Percentiles rank a stretch among this genome's conserved stretches.
These are phyloP conservation scores for Pezicula neosporulosa DNA, from an alignment of 2,329 filamentous ascomycete species.

Conservation along the genomic window DNA sequence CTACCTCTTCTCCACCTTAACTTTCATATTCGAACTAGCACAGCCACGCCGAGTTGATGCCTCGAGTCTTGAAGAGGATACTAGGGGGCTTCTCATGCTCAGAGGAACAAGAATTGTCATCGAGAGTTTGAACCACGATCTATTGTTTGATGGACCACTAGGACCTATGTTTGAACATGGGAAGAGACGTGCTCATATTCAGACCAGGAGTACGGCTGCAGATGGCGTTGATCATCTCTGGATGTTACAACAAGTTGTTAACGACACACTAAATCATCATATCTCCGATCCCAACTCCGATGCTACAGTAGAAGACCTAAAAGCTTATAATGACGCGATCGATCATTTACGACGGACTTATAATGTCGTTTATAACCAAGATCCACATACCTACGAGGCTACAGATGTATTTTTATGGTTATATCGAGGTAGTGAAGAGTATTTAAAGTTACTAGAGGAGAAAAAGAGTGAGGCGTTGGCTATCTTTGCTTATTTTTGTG, in stretches of 20 bases:
- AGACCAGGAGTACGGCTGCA: background rate
- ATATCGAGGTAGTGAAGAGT: conserved; percentile 29
- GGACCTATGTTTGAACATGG: conserved; percentile 22
- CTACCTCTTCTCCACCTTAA: conserved; percentile 32
- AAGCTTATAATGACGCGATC: conserved; percentile 27
- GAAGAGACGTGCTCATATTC: conserved; percentile 4
- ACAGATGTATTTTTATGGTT: conserved; percentile 36
- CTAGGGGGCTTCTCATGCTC: conserved; percentile 28
- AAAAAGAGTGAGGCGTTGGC: conserved; percentile 29
- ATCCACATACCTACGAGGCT: conserved; percentile 24
- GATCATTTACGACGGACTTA: conserved; percentile 28
- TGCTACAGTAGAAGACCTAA: conserved; percentile 11
- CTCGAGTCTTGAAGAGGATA: conserved; percentile 27
- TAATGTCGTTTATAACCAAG: conserved; percentile 15
- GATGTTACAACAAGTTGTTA: conserved; percentile 16
- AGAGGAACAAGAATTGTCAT: conserved; percentile 29
- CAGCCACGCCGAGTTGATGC: conserved; percentile 26
- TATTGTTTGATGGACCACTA: conserved; percentile 9
- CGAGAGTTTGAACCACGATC: conserved; percentile 15
- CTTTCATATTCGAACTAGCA: conserved; percentile 30
- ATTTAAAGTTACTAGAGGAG: conserved; percentile 29
- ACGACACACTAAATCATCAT: conserved; percentile 2
- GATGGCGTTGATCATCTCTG: conserved; percentile 7
- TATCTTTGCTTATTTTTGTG: conserved; percentile 29
- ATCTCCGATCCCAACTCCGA: background rate